These are phyloP conservation scores for Dentipellis sp. DNA, from an alignment of 768 basidiomycete species.

Conservation along the genomic window DNA sequence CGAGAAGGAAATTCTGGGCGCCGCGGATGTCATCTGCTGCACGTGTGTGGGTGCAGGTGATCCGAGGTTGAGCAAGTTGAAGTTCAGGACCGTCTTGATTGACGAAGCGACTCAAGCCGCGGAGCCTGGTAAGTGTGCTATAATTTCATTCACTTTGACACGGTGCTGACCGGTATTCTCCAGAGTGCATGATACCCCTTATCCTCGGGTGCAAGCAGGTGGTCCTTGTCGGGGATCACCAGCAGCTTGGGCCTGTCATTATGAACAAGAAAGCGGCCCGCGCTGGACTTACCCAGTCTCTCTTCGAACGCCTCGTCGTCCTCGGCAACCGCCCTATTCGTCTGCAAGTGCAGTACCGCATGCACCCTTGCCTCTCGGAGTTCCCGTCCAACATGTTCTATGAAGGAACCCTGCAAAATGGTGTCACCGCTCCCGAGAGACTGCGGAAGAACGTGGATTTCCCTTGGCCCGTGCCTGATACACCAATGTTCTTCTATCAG, in stretches of 20 bases:
- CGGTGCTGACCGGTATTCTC: conserved; percentile 12
- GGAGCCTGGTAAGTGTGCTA: conserved; percentile 64
- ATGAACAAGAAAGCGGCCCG: conserved; percentile 99
- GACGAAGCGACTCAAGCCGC: conserved; percentile 99
- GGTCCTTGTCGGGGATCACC: conserved; percentile 95
- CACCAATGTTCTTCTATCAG: conserved; percentile 99
- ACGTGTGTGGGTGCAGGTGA: conserved; percentile 98
- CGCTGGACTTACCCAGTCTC: conserved; percentile 96
- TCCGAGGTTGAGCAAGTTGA: conserved; percentile 90
- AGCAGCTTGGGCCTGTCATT: conserved; percentile 96
- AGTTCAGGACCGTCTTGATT: conserved; percentile 96
- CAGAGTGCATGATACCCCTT: conserved; percentile 99
- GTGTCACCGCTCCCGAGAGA: conserved; percentile 96
- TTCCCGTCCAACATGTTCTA: conserved; percentile 99
- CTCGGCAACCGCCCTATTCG: conserved; percentile 95
- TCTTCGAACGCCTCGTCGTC: conserved; percentile 95
- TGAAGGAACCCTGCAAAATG: conserved; percentile 97
- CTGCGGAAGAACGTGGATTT: conserved; percentile 98
- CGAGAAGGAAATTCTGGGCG: conserved; percentile 93
- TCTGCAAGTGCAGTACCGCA: conserved; percentile 98
- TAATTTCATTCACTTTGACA: neutral
- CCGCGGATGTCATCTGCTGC: conserved; percentile 96
- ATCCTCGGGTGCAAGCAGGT: conserved; percentile 98
- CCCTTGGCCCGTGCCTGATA: conserved; percentile 95
- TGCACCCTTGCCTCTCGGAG: conserved; percentile 98